Conservation (phyloP, 345 rosid species). For the Eucalyptus decipiens region DNA sequence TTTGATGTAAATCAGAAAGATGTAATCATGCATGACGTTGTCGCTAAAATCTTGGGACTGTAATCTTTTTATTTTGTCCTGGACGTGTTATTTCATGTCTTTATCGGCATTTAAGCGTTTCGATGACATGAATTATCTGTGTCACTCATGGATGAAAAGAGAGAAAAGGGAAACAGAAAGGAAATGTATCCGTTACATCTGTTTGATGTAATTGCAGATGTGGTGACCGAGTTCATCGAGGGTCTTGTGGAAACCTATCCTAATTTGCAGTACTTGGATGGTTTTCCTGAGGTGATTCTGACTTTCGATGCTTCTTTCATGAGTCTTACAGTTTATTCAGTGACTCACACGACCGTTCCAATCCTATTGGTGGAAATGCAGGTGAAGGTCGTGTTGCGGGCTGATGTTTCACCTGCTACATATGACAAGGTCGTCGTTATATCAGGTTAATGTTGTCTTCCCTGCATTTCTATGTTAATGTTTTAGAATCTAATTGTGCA, state of each 20-base stretch:
- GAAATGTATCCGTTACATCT: neutral
- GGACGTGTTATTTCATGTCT: neutral
- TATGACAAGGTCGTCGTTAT: conserved; percentile 84
- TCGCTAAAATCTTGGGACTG: neutral
- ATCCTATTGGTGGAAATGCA: conserved; percentile 1
- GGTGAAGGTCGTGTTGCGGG: conserved; percentile 90
- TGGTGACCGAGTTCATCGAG: conserved; percentile 90
- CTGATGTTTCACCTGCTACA: conserved; percentile 61
- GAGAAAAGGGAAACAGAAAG: neutral
- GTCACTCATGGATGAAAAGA: neutral
- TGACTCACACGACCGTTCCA: no score
- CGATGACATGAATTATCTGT: neutral
- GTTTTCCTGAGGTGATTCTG: conserved; percentile 83
- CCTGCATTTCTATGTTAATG: neutral
- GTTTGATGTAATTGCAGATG: conserved; percentile 32
- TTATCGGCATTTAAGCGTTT: neutral
- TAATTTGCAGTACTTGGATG: conserved; percentile 77
- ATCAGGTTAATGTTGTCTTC: conserved; percentile 47
- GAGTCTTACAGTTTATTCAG: neutral
- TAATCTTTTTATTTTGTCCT: neutral
- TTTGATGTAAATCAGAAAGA: neutral
- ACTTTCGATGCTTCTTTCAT: conserved; percentile 14
- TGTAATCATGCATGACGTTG: neutral
- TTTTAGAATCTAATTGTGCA: neutral
- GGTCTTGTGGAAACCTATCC: conserved; percentile 90